phyloP scores from a whole-genome alignment of 306 rosid species.

The Ormosia semicastrata region DNA sequence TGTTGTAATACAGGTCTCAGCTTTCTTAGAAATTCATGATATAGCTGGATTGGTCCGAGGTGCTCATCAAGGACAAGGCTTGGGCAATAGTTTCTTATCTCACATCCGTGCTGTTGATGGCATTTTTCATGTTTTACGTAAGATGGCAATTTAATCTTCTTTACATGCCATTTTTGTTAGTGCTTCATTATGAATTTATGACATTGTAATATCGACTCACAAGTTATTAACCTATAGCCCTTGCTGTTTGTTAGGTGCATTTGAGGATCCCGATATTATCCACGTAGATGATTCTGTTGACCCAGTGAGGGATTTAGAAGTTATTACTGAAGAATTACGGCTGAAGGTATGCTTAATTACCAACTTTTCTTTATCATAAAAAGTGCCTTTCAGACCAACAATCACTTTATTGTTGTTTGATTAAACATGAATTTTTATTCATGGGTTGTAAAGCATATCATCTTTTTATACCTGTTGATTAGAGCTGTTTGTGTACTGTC shows the following conservation, averaged over 20 bases:
- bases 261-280: conserved; percentile 95
- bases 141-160: conserved; percentile 34
- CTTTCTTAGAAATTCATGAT: conserved; percentile 95
- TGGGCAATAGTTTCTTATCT: conserved; percentile 97
- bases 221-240: not conserved
- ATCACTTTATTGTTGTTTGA: conserved; percentile 5
- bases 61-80: conserved; percentile 96
- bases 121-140: conserved; percentile 95
- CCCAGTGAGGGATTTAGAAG: conserved; percentile 95
- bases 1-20: conserved; percentile 60
- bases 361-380: not conserved
- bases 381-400: not conserved
- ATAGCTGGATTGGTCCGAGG: conserved; percentile 97
- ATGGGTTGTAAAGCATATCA: not conserved
- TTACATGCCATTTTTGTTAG: not conserved
- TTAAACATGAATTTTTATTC: not conserved
- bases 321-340: conserved; percentile 81
- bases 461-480: not conserved
- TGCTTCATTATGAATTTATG: not conserved
- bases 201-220: not conserved
- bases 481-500: conserved; percentile 7
- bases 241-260: conserved; percentile 68
- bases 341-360: conserved; percentile 59
- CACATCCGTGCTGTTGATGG: conserved; percentile 99
- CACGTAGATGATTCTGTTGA: conserved; percentile 94